Base-by-base conservation (phyloP, 345 rosid genomes). In the Lenwebbia sp. region DNA sequence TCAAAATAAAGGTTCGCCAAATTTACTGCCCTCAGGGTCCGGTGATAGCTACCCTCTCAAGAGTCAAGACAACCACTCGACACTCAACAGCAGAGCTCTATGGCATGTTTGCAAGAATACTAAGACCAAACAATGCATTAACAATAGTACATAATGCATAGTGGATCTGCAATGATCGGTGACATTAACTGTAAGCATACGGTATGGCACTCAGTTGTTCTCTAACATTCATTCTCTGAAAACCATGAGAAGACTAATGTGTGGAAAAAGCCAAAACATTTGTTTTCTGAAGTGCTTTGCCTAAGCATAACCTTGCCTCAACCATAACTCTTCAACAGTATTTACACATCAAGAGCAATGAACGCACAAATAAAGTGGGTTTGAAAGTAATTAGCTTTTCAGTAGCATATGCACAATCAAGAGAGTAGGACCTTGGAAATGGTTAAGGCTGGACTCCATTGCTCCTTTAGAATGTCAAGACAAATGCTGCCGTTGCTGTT, bases 391-490 rank as follows among this genome's bases (percentile, higher is more conserved):
- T 30, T 65, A 56, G 76, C 33, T 76, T 76, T 56, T 57, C 40
- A 50, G 17, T 26, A 55, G 54, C 78, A 44, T 49, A 5, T 84
- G 47, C 41, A 54, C 23, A 51, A 83, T 55, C 37, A 70, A 83
- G 83, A 51, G 57, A 76, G 30, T 25, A 85, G 87, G 86, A 90
- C 92, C 92, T 90, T 90, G 62, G 92, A 90, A 87, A 90, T 90
- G 91, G 92, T 90, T 44, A 90, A 54, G 22, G 92, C 92, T 23
- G 92, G 92, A 90, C 92, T 90, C 92, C 92, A 90, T 44, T 90
- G 92, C 85, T 90, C 92, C 90, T 90, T 90, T 88, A 90, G 87
- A 52, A 90, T 90, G 86, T 90, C 92, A 74, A 90, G 88, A 84
- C 92, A 90, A 85, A 90, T 90, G 87, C 92, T 90, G 19, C 92